phyloP scores from a whole-genome alignment of 768 basidiomycete genomes.

The Fomitopsis serialis region DNA sequence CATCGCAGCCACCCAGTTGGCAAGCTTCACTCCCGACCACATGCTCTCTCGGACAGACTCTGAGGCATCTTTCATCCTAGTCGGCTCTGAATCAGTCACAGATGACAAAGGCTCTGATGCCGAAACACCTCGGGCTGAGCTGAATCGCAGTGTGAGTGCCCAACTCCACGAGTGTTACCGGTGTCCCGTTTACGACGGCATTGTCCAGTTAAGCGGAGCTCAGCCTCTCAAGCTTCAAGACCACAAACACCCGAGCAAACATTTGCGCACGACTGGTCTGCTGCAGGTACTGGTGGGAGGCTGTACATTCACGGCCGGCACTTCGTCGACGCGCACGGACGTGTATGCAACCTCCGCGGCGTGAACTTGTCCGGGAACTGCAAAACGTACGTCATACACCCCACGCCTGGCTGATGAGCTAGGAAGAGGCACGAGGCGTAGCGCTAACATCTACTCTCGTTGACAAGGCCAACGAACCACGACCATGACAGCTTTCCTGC shows the following conservation, averaged over 20 bases:
- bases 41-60: slow-evolving; percentile 17
- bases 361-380: slow-evolving; percentile 81
- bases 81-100: slow-evolving; percentile 4
- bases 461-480: slow-evolving; percentile 59
- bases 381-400: slow-evolving; percentile 59
- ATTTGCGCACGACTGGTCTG: slow-evolving; percentile 75
- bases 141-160: neutral
- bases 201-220: neutral
- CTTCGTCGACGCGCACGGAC: slow-evolving; percentile 75
- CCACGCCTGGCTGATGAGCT: neutral
- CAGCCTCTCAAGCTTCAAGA: neutral
- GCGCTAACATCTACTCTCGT: neutral
- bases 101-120: neutral
- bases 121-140: neutral
- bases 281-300: slow-evolving; percentile 45
- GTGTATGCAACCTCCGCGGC: slow-evolving; percentile 78
- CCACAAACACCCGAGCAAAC: slow-evolving; percentile 16
- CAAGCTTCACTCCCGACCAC: too few species aligned
- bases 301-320: slow-evolving; percentile 67
- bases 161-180: too few species aligned
- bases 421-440: neutral
- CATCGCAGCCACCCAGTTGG: too few species aligned
- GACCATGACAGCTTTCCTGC: slow-evolving; percentile 65
- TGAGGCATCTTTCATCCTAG: slow-evolving; percentile 20
- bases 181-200: too few species aligned